Percentiles rank a stretch among this genome's conserved stretches.
Conservation (phyloP, 139 green algal genomes). For the Microglena sp. region DNA sequence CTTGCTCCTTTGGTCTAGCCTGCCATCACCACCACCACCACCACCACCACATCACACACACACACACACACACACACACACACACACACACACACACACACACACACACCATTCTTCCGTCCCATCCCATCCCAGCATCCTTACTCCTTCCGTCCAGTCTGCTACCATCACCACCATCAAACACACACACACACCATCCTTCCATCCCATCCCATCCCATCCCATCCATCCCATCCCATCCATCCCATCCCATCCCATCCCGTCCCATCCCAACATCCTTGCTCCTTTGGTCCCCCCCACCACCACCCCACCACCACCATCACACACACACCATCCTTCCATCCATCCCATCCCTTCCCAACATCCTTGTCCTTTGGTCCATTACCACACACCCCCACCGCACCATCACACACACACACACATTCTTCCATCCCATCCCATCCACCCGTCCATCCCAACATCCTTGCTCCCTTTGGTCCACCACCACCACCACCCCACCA, state of each 20-base stretch:
- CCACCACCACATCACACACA: not conserved
- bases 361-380: not conserved
- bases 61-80: slow-evolving; percentile 9
- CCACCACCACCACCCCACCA: no score
- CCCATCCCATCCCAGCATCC: no score
- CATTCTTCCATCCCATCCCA: not conserved
- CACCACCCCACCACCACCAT: not conserved
- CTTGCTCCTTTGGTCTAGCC: not conserved
- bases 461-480: no score
- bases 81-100: slow-evolving; percentile 8
- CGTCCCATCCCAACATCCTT: not conserved
- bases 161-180: not conserved
- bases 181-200: not conserved
- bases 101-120: not conserved
- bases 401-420: not conserved
- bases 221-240: not conserved
- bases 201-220: not conserved
- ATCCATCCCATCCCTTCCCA: not conserved
- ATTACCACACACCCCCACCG: not conserved
- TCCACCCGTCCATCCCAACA: no score
- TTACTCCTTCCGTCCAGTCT: not conserved
- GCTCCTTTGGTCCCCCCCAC: not conserved
- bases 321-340: not conserved
- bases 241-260: not conserved
- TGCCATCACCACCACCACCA: not conserved